Evolutionary conservation across 805 yeast genomes (phyloP).

Genomic region (Pichia exigua): DNA sequence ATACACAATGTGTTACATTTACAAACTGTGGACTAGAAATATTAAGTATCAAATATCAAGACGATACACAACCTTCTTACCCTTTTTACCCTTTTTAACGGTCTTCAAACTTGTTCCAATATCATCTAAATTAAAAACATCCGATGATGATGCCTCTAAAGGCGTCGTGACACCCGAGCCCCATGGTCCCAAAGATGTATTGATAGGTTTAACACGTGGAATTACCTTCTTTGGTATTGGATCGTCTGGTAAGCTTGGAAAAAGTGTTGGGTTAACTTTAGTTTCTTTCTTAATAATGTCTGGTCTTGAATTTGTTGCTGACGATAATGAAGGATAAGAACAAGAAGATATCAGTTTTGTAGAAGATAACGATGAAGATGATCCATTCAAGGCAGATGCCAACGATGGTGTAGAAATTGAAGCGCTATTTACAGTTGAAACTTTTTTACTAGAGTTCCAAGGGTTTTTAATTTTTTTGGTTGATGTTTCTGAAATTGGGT

Average conservation of each 20-base stretch:
- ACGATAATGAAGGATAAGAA: constrained; percentile 2
- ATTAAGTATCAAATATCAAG: constrained; percentile 28
- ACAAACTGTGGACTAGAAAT: not conserved
- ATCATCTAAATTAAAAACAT: constrained; percentile 17
- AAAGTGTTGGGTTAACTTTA: constrained; percentile 15
- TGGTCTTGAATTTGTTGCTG: constrained; percentile 2
- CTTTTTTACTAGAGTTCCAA: constrained; percentile 24
- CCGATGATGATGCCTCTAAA: constrained; percentile 4
- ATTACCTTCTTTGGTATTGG: constrained; percentile 33
- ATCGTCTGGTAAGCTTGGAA: constrained; percentile 32
- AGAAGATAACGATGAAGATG: constrained; percentile 9
- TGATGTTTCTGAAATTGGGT: constrained; percentile 3
- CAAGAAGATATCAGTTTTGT: not conserved
- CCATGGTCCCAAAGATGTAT: constrained; percentile 27
- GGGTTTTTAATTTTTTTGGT: constrained; percentile 4
- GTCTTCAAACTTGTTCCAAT: constrained; percentile 13
- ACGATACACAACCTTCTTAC: constrained; percentile 46
- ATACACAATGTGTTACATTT: no score
- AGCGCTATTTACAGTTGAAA: constrained; percentile 12
- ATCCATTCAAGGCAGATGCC: not conserved
- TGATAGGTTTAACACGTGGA: constrained; percentile 53
- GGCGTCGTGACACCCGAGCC: constrained; percentile 11
- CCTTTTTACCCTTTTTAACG: constrained; percentile 37
- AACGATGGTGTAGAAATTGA: constrained; percentile 6
- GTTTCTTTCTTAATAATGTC: not conserved